These are phyloP conservation scores for Epithele typhae DNA, from an alignment of 768 basidiomycete genomes.

Conservation along the genomic window DNA sequence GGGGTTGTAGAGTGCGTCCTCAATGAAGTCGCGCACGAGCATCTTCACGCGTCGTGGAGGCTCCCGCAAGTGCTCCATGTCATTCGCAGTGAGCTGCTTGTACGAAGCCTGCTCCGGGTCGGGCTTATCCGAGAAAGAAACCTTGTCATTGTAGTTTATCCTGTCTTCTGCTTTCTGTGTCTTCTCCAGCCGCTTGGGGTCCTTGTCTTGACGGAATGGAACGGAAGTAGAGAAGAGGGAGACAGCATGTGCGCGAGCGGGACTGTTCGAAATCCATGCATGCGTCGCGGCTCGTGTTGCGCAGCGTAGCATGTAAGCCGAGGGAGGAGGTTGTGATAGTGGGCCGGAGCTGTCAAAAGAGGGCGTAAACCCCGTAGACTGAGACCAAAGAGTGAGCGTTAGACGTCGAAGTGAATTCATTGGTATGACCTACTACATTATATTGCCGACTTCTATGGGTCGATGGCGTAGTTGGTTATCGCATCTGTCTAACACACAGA, in stretches of 20 bases:
- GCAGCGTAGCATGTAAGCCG: conserved; percentile 10
- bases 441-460: no score
- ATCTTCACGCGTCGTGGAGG: conserved; percentile 86
- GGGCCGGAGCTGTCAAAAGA: no score
- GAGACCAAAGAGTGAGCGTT: no score
- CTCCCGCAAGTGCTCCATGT: conserved; percentile 46
- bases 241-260: not conserved
- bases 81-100: conserved; percentile 66
- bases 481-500: conserved; percentile 82
- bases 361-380: no score
- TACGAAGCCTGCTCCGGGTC: conserved; percentile 43
- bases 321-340: not conserved
- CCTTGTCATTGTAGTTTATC: conserved; percentile 73
- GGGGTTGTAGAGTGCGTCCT: conserved; percentile 95
- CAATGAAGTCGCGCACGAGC: conserved; percentile 94
- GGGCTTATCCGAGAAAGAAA: conserved; percentile 47
- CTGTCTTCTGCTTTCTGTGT: conserved; percentile 41
- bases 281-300: conserved; percentile 2
- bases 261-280: not conserved
- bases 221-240: conserved; percentile 7
- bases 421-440: no score
- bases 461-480: conserved; percentile 83
- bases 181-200: not conserved
- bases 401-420: no score
- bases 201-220: not conserved